phyloP scores from a whole-genome alignment of 225 moss, liverwort and hornwort species.

The Climacium dendroides region DNA sequence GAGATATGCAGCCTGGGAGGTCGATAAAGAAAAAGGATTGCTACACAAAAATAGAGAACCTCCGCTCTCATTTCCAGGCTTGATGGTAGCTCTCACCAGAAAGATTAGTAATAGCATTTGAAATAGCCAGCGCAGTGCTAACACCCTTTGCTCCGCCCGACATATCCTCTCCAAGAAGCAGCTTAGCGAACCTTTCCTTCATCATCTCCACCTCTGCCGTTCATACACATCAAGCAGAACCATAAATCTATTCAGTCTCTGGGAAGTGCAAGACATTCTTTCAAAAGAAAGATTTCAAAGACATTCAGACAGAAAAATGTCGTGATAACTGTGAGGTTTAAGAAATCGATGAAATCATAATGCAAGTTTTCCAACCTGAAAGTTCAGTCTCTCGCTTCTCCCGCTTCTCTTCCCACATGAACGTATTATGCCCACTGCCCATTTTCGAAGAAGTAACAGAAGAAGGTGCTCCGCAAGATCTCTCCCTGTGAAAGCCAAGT shows the following conservation, averaged over 20 bases:
- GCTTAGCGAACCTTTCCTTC: conserved; percentile 92
- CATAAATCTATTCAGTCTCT: background rate
- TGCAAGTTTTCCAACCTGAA: conserved; percentile 35
- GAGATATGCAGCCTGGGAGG: background rate
- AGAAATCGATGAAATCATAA: background rate
- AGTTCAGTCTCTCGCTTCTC: conserved; percentile 91
- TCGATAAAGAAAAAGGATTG: background rate
- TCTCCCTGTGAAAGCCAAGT: conserved; percentile 41
- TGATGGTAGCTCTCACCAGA: conserved; percentile 37
- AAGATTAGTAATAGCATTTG: conserved; percentile 92
- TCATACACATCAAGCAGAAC: background rate
- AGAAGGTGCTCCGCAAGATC: conserved; percentile 25
- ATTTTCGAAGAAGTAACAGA: conserved; percentile 49
- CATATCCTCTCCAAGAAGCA: conserved; percentile 97
- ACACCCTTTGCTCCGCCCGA: conserved; percentile 94
- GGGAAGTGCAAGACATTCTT: background rate
- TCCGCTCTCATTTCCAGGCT: background rate
- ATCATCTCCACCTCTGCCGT: conserved; percentile 89
- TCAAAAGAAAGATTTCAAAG: background rate
- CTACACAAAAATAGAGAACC: background rate
- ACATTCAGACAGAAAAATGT: background rate
- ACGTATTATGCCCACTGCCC: conserved; percentile 45
- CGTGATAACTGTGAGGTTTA: background rate
- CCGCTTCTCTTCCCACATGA: conserved; percentile 97
- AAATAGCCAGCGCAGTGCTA: conserved; percentile 81